Percentiles rank a stretch among this genome's conserved stretches.
These are phyloP conservation scores for Parachaetomium inaequale DNA, from an alignment of 495 filamentous ascomycete species.

Conservation along the genomic window DNA sequence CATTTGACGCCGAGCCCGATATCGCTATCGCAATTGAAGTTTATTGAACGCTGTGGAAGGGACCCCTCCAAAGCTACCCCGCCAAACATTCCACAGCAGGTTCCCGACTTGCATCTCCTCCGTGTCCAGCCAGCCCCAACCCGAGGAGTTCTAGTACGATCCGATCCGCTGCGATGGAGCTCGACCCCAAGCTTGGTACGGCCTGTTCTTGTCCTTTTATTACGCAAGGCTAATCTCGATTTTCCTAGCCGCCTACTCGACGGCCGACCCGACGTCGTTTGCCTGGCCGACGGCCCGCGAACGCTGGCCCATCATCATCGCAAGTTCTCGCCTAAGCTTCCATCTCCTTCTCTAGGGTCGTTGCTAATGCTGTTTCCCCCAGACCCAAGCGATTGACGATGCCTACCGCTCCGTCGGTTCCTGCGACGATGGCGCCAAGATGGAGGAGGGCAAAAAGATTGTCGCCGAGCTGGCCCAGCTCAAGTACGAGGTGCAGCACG, in stretches of 20 bases:
- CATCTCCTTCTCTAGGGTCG: background rate
- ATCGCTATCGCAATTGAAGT: background rate
- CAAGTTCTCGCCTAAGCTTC: conserved; percentile 37
- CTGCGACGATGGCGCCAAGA: conserved; percentile 58
- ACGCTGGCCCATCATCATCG: conserved; percentile 91
- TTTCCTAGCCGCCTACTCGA: conserved; percentile 67
- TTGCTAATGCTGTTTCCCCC: conserved; percentile 3
- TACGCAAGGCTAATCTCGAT: background rate
- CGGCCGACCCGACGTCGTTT: conserved; percentile 80
- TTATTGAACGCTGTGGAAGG: too few relatives aligned
- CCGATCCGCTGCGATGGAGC: conserved; percentile 26
- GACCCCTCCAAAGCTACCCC: conserved; percentile 12
- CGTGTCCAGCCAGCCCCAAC: background rate
- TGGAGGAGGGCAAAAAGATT: conserved; percentile 79
- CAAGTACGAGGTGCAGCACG: conserved; percentile 95
- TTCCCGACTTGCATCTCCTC: background rate
- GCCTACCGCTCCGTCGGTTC: conserved; percentile 70
- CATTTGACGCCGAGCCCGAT: background rate
- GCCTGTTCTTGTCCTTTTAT: background rate
- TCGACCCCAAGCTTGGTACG: conserved; percentile 36
- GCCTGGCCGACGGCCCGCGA: conserved; percentile 76
- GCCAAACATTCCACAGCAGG: conserved; percentile 6
- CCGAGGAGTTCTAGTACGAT: background rate
- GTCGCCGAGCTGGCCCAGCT: conserved; percentile 73
- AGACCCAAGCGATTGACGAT: conserved; percentile 96